Conservation (phyloP, 225 moss, liverwort and hornwort species). For the Thuidium tamariscinum region DNA sequence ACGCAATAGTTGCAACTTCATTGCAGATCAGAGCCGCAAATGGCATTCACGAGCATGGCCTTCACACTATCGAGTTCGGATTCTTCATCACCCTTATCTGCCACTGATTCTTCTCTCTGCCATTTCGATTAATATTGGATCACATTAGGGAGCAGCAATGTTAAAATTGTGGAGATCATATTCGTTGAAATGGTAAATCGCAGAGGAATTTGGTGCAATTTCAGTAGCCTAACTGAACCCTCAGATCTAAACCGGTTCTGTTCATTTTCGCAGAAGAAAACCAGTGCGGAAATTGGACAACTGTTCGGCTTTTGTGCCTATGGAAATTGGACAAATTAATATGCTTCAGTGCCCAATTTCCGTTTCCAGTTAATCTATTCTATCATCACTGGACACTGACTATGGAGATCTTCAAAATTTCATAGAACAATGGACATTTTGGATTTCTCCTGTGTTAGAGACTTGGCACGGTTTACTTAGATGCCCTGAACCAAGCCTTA, state of each 20-base stretch:
- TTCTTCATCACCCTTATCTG: neutral
- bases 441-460: neutral
- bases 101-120: slow-evolving; percentile 1
- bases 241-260: too few relatives aligned
- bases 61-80: neutral
- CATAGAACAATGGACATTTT: neutral
- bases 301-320: neutral
- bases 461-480: neutral
- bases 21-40: neutral
- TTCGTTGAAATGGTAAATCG: neutral
- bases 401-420: neutral
- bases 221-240: neutral
- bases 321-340: neutral
- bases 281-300: neutral
- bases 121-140: neutral
- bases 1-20: neutral
- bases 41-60: slow-evolving; percentile 1
- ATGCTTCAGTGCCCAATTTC: neutral
- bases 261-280: neutral
- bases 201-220: neutral
- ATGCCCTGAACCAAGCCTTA: neutral
- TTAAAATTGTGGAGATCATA: neutral
- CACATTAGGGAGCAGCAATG: neutral
- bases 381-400: neutral
- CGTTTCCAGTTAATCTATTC: neutral